Conservation (phyloP, 225 moss, liverwort and hornwort genomes). For the Pseudoscleropodium purum region DNA sequence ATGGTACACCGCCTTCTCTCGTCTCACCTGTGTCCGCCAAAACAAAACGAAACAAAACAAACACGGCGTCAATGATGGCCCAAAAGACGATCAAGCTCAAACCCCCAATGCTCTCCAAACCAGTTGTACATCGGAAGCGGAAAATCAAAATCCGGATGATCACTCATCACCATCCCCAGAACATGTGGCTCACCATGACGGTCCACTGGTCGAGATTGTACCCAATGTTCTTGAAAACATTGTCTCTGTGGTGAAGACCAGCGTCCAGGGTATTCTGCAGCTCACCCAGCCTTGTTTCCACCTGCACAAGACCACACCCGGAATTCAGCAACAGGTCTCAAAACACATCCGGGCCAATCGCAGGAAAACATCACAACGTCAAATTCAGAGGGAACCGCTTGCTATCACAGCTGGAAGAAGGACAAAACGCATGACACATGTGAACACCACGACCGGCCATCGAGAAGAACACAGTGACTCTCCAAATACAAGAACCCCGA, state of each 20-base stretch:
- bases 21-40: slow-evolving; percentile 43
- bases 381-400: neutral
- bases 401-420: neutral
- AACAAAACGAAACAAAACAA: neutral
- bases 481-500: neutral
- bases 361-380: neutral
- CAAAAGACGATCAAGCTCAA: neutral
- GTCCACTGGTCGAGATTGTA: slow-evolving; percentile 89
- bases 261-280: slow-evolving; percentile 90
- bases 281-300: slow-evolving; percentile 62
- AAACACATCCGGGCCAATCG: neutral
- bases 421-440: neutral
- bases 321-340: neutral
- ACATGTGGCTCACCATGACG: slow-evolving; percentile 48
- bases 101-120: too few species aligned
- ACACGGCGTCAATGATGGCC: neutral
- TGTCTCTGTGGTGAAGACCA: slow-evolving; percentile 76
- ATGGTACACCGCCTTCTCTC: slow-evolving; percentile 97
- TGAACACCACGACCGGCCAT: neutral
- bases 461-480: neutral
- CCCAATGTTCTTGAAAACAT: slow-evolving; percentile 78
- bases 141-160: neutral
- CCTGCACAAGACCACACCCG: slow-evolving; percentile 27
- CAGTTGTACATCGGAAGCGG: neutral
- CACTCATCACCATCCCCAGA: too few species aligned